Evolutionary conservation across 2,329 filamentous ascomycete species (phyloP).

Genomic region (Sclerotinia subarctica): DNA sequence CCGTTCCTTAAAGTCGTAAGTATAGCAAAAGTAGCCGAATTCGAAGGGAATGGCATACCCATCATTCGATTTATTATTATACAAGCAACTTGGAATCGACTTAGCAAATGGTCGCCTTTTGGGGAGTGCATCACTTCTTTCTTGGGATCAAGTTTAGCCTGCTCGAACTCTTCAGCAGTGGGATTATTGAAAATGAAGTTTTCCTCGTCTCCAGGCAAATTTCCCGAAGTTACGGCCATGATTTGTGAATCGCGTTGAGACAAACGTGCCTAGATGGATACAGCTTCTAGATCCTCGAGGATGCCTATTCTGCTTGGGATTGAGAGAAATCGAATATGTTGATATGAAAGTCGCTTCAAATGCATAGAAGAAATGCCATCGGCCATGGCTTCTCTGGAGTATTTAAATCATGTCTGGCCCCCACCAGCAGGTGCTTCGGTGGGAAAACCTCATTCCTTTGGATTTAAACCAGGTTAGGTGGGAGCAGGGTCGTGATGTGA

Average conservation of each 20-base stretch:
- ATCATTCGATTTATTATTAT: conserved; percentile 20
- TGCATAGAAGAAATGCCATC: not conserved
- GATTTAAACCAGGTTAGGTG: not conserved
- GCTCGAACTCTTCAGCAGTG: no score
- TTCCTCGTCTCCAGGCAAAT: not conserved
- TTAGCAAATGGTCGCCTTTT: conserved; percentile 9
- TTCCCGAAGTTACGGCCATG: not conserved
- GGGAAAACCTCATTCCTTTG: not conserved
- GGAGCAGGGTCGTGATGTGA: not conserved
- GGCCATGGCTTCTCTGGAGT: not conserved
- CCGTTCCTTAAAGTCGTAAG: conserved; percentile 26
- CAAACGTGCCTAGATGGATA: not conserved
- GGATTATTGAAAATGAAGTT: not conserved
- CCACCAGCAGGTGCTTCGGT: not conserved
- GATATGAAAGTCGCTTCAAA: not conserved
- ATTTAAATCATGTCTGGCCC: not conserved
- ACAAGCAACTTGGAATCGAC: conserved; percentile 16
- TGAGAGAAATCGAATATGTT: not conserved
- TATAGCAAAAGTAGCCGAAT: not conserved
- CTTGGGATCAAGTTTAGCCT: no score
- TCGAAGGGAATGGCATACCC: not conserved
- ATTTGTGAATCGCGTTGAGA: not conserved
- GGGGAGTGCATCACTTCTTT: conserved; percentile 11
- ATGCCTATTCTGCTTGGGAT: not conserved
- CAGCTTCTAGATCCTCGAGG: not conserved